Base-by-base conservation (phyloP, 2,329 filamentous ascomycete species). In the Aureobasidium sp. region DNA sequence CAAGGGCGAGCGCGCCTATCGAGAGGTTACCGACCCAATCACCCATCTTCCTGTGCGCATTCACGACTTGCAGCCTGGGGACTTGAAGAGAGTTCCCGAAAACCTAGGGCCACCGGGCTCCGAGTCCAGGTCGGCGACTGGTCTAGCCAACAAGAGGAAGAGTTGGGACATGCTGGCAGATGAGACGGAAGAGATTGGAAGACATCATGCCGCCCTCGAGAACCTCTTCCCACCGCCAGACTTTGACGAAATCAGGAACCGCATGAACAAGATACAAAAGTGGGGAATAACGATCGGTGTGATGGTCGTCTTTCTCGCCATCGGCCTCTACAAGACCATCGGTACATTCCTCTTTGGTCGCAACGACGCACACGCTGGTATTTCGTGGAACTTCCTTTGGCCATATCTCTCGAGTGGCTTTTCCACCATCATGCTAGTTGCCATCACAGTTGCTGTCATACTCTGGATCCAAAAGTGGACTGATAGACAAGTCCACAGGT, bases 11-110 rank as follows among this genome's bases (percentile, higher is more conserved):
- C 73, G 76, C 31, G 76, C 78, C 27, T 77, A 79, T 61, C 75
- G 80, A 62, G 79, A 87, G 68, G 86, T 89, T 49, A 89, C 86
- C 1, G 87, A 90, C 67, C 86, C 86, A 0, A 79, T 89, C 40
- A 90, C 87, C 1, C 87, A 89, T 71, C 76, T 89, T 2, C 85
- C 86, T 1, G 79, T 89, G 50, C 76, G 74, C 37, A 86, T 89
- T 37, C 84, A 87, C 67, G 87, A 89, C 7, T 33, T 61, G 10
- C 60, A 61, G 29, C 43, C 60, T 15, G 46, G 51, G 4, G 60
- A 61, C 38, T 17, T 88, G 59, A 75, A 77, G 61, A 69, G 67
- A 61, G 71, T 73, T 23, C 68, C 73, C 31, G 71, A 78, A 65
- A 78, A 79, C 62, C 68, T 73, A 10, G 70, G 72, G 5, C 67